A percentile compares a stretch with the other conserved stretches of the same genome.
phyloP scores from a whole-genome alignment of 805 yeast species.

The Candida peoriensis region DNA sequence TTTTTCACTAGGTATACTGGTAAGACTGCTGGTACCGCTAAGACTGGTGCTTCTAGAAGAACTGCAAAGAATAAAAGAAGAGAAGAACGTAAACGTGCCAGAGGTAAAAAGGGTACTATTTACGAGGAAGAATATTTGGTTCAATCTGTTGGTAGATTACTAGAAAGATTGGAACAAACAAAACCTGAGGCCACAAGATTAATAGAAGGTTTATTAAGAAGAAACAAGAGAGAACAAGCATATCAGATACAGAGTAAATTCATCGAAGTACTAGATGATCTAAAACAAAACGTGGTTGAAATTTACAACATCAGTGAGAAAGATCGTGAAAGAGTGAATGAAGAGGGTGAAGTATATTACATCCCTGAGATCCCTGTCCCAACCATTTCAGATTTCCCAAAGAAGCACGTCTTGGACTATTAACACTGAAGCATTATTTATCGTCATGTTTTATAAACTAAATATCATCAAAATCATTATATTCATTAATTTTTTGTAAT shows the following conservation, averaged over 20 bases:
- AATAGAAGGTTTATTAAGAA: constrained; percentile 70
- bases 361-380: constrained; percentile 77
- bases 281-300: constrained; percentile 63
- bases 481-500: too few relatives aligned
- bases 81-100: constrained; percentile 91
- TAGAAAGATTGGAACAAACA: constrained; percentile 75
- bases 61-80: constrained; percentile 90
- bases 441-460: not conserved
- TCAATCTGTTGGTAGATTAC: constrained; percentile 78
- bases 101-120: constrained; percentile 96
- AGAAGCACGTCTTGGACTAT: constrained; percentile 52
- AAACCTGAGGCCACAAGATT: constrained; percentile 68
- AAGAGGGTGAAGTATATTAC: constrained; percentile 76
- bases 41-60: constrained; percentile 90
- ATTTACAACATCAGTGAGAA: constrained; percentile 77
- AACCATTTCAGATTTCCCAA: constrained; percentile 55
- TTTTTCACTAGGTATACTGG: constrained; percentile 96
- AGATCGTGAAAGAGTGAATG: constrained; percentile 86
- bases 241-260: constrained; percentile 68
- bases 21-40: constrained; percentile 91
- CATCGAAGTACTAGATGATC: constrained; percentile 47
- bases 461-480: not conserved
- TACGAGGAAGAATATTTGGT: constrained; percentile 96
- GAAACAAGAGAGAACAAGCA: constrained; percentile 74
- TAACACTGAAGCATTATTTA: constrained; percentile 20